Base-by-base conservation (phyloP, 352 stramenopile species). In the Phytophthora pistaciae region DNA sequence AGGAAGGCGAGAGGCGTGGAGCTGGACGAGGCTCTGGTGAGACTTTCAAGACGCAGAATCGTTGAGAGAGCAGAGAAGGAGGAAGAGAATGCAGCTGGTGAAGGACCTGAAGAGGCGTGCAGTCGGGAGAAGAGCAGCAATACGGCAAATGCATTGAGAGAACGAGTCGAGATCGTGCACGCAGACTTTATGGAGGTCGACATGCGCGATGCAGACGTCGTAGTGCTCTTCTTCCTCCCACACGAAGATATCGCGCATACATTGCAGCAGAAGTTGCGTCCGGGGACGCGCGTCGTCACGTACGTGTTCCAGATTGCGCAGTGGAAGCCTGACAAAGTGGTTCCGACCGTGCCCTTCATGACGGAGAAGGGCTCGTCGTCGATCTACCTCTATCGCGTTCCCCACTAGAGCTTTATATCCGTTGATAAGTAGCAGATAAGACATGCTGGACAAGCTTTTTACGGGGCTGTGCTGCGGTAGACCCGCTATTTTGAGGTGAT, bases 281-380 rank as follows among this genome's bases (percentile, higher is more conserved):
- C 78, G 0, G 85, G 82, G 4, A 82, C 79, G 27, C 73, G 83
- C 9, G 77, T 91, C 20, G 59, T 91, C 58, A 93, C 85, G 3
- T 91, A 93, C 65, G 85, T 91, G 16, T 93, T 91, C 58, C 70
- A 79, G 66, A 93, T 93, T 66, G 55, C 40, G 33, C 72, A 88
- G 61, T 92, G 85, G 85, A 68, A 64, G 3, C 78, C 79, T 5
- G 67, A 87, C 49, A 72, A 68, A 0, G 68, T 84, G 16, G 56
- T 74, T 13, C 40, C 58, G 25, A 90, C 81, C 0, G 85, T 91
- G 11, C 80, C 85, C 2, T 92, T 92, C 72, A 87, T 90, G 80
- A 91, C 82, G 56, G 61, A 72, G 23, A 78, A 78, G 42, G 83
- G 83, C 3, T 59, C 66, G 20, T 92, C 85, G 11, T 64, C 49